Evolutionary conservation across 495 filamentous ascomycete genomes (phyloP), one percentile per base, ranked within the genome.

Genomic region (Tetracladium marchalianum): DNA sequence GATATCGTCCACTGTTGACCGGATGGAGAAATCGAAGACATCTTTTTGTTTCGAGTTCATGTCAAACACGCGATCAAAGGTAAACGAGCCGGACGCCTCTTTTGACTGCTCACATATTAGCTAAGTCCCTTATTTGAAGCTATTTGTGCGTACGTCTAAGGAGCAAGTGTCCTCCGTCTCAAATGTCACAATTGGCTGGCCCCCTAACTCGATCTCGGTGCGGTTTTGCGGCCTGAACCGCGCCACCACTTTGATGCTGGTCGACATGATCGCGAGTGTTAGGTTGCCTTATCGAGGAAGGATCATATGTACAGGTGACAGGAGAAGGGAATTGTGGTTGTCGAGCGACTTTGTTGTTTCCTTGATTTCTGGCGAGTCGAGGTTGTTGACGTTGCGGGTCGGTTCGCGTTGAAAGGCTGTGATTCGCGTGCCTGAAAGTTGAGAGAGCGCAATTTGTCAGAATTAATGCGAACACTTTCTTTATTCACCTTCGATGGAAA

Each of bases 221-320:
- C 85, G 88, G 70, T 98, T 98, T 65, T 95, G 90, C 51, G 92
- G 92, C 52, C 92, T 82, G 68, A 98, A 98, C 56, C 92, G 86
- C 67, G 90, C 92, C 64, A 98, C 89, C 60, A 98, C 92, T 69
- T 75, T 76, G 70, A 77, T 77, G 52, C 69, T 77, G 61, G 76
- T 78, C 44, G 53, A 56, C 55, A 58, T 58, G 55, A 54, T 55
- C 46, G 55, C 51, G 37, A 44, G 35, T 27, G 7, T 27, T 27
- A 7, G 34, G 41, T 15, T 45, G 9, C 44, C 17, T 40, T 50
- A 55, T 44, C 49, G 33, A 7, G 41, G 45, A 34, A 40, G 18
- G 45, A 46, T 54, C 51, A 58, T 54, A 52, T 51, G 54, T 35
- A 53, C 49, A 44, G 32, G 22, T 11, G 16, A 40, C 4, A 4